A percentile compares a stretch with the other conserved stretches of the same genome.
These are phyloP conservation scores for Withania somnifera DNA, from an alignment of 305 asterid species.

Conservation along the genomic window DNA sequence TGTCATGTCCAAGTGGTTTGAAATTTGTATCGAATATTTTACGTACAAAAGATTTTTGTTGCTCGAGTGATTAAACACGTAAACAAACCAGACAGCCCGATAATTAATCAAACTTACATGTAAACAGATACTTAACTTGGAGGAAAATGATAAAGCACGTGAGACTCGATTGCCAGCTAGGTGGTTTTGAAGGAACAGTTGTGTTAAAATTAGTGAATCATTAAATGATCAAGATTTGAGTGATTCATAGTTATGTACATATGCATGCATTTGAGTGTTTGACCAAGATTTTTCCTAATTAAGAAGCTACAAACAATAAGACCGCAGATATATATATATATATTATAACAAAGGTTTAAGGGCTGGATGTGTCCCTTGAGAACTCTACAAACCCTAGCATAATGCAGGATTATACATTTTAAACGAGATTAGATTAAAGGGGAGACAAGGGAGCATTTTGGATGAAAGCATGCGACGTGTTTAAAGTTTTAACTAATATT, in stretches of 20 bases:
- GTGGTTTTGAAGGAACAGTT: background rate
- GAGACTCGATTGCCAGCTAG: background rate
- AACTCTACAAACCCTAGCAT: constrained; percentile 44
- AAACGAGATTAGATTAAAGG: constrained; percentile 14
- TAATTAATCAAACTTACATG: background rate
- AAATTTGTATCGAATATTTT: background rate
- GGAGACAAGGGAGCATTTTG: constrained; percentile 31
- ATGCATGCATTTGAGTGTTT: background rate
- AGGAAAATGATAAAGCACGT: background rate
- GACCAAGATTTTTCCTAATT: background rate
- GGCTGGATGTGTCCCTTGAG: constrained; percentile 14
- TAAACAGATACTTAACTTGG: background rate
- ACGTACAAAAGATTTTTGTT: background rate
- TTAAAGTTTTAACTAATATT: background rate
- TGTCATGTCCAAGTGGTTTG: background rate
- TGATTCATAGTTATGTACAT: background rate
- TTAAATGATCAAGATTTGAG: background rate
- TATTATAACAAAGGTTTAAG: background rate
- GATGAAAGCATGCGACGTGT: constrained; percentile 32
- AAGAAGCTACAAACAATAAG: background rate
- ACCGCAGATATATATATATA: constrained; percentile 6
- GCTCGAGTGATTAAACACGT: background rate
- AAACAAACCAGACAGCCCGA: background rate
- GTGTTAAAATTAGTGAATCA: background rate
- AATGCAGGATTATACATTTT: constrained; percentile 12